A percentile compares a stretch with the other conserved stretches of the same genome.
Conservation (phyloP, 169 alveolate genomes). For the Plasmodium falciparum region DNA sequence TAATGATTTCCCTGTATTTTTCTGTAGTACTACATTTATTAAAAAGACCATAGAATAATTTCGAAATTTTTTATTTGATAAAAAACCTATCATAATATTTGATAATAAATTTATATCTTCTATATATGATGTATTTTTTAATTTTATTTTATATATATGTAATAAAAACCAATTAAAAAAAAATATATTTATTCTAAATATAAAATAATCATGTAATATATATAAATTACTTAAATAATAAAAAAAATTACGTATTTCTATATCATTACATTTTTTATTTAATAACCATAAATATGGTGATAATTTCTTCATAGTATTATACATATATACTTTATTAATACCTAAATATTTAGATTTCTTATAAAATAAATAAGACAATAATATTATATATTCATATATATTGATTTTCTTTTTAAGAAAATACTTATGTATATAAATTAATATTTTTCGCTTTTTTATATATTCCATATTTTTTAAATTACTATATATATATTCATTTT, state of each 20-base stretch:
- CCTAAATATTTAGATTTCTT: slow-evolving; percentile 56
- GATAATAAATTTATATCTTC: slow-evolving; percentile 40
- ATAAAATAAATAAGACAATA: slow-evolving; percentile 41
- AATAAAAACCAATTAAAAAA: slow-evolving; percentile 48
- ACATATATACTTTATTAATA: slow-evolving; percentile 41
- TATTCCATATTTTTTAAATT: slow-evolving; percentile 21
- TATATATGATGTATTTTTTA: slow-evolving; percentile 28
- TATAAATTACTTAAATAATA: slow-evolving; percentile 34
- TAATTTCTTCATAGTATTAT: slow-evolving; percentile 56
- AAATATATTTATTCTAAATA: slow-evolving; percentile 47
- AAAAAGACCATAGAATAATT: slow-evolving; percentile 50
- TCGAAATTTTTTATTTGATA: slow-evolving; percentile 27
- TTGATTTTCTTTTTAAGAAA: slow-evolving; percentile 37
- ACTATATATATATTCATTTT: slow-evolving; percentile 20
- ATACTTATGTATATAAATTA: slow-evolving; percentile 6
- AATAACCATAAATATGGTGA: slow-evolving; percentile 26
- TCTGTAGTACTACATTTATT: slow-evolving; percentile 46
- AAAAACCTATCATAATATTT: slow-evolving; percentile 40
- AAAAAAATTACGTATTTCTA: slow-evolving; percentile 17
- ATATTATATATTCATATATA: slow-evolving; percentile 41
- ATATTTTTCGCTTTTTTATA: slow-evolving; percentile 2
- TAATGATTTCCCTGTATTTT: slow-evolving; percentile 15
- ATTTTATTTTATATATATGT: slow-evolving; percentile 45
- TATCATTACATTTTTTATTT: slow-evolving; percentile 52
- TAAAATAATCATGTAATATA: slow-evolving; percentile 37